Evolutionary conservation across 2,329 filamentous ascomycete genomes (phyloP), one percentile per base, ranked within the genome.

Genomic region (Didymellaceae sp.): DNA sequence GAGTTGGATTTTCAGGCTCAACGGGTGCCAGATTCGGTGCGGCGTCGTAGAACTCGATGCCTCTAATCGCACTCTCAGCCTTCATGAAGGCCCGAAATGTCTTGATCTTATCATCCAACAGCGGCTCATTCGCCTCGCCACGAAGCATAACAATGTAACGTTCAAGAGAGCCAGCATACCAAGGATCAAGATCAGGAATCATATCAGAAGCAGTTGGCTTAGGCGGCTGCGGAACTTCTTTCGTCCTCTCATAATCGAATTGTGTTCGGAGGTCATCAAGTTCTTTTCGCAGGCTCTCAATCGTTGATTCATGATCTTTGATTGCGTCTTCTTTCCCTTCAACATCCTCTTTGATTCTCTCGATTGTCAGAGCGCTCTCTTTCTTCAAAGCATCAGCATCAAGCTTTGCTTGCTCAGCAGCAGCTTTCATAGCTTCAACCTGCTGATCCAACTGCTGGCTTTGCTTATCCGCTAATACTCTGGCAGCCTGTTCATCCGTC

Each of bases 111-210:
- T 81, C 78, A 45, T 79, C 74, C 34, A 83, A 78, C 63, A 37
- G 76, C 70, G 47, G 73, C 70, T 67, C 66, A 9, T 40, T 51
- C 22, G 78, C 75, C 60, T 84, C 82, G 43, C 77, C 75, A 39
- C 77, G 76, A 18, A 84, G 70, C 80, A 84, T 84, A 4, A 74
- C 71, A 22, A 82, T 77, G 58, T 79, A 84, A 32, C 81, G 74
- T 40, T 80, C 77, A 38, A 84, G 63, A 20, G 82, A 84, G 2
- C 80, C 79, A 57, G 77, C 79, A 56, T 78, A 83, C 79, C 82
- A 83, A 2, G 80, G 77, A 52, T 82, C 79, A n/a, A 84, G 71
- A 56, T 82, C 81, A 18, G 79, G 78, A 56, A 82, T 76, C 41
- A 73, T 49, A 45, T 74, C 70, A 18, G 58, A 56, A 34, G 68